phyloP scores from a whole-genome alignment of 805 yeast genomes.

The Barnettozyma salicaria region DNA sequence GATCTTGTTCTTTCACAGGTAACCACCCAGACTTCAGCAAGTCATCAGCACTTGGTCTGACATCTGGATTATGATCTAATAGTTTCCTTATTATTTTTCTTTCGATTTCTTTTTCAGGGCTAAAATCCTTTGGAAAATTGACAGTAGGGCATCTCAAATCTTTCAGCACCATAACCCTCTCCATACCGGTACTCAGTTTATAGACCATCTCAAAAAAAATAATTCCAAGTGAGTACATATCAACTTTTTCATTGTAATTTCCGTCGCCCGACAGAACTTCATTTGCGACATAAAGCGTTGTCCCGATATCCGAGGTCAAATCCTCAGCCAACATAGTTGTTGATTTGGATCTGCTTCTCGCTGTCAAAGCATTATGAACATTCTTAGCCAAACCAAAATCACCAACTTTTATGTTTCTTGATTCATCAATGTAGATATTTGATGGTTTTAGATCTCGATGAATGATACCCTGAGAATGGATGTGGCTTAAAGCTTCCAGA shows the following conservation, averaged over 20 bases:
- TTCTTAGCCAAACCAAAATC: conserved; percentile 96
- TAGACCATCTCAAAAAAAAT: conserved; percentile 95
- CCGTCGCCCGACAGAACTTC: conserved; percentile 74
- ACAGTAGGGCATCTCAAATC: conserved; percentile 53
- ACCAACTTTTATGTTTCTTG: conserved; percentile 86
- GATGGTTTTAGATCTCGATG: conserved; percentile 95
- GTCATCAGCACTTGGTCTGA: conserved; percentile 74
- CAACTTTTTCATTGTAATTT: conserved; percentile 88
- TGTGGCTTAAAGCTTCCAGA: conserved; percentile 82
- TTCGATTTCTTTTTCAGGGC: conserved; percentile 48
- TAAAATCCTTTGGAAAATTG: conserved; percentile 68
- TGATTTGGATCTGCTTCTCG: conserved; percentile 25
- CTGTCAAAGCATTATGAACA: conserved; percentile 47
- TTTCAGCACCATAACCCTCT: conserved; percentile 69
- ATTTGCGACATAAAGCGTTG: conserved; percentile 85
- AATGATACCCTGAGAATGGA: conserved; percentile 89
- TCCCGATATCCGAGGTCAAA: conserved; percentile 88
- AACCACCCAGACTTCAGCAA: conserved; percentile 74
- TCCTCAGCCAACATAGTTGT: conserved; percentile 46
- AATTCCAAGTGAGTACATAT: conserved; percentile 90
- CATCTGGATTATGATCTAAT: conserved; percentile 71
- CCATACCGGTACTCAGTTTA: conserved; percentile 87
- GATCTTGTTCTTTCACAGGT: conserved; percentile 88
- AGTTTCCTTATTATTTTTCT: conserved; percentile 59
- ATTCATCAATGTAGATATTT: conserved; percentile 89